Conservation (phyloP, 2,329 filamentous ascomycete species). For the Aaosphaeria pasadenensis region DNA sequence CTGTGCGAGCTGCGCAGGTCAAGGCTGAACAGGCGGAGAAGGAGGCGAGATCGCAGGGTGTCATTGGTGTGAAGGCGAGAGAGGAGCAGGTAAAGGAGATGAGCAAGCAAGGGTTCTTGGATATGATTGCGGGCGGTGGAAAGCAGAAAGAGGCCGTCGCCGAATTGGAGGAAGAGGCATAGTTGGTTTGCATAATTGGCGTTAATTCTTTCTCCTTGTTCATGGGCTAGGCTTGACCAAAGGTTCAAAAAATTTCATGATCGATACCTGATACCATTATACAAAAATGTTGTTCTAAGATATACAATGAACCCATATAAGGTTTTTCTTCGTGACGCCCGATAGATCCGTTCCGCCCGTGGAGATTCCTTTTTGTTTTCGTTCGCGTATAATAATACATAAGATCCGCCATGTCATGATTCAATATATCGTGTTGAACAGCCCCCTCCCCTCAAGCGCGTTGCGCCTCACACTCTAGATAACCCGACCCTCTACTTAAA, state of each 20-base stretch:
- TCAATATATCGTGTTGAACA: background rate
- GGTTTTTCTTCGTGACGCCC: too few relatives aligned
- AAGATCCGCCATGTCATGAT: too few relatives aligned
- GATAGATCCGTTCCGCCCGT: too few relatives aligned
- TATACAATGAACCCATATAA: too few relatives aligned
- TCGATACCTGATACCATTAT: background rate
- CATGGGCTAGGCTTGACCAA: too few relatives aligned
- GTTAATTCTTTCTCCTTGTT: too few relatives aligned
- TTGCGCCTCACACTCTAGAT: too few relatives aligned
- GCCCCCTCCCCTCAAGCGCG: too few relatives aligned
- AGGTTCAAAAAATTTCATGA: background rate
- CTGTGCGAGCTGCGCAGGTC: slow-evolving; percentile 87
- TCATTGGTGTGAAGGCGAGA: slow-evolving; percentile 72
- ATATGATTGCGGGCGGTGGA: slow-evolving; percentile 69
- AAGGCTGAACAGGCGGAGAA: slow-evolving; percentile 76
- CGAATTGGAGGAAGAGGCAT: too few relatives aligned
- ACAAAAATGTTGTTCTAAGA: background rate
- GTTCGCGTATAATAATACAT: too few relatives aligned
- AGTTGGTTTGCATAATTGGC: too few relatives aligned
- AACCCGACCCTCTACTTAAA: slow-evolving; percentile 47
- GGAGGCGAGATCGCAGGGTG: slow-evolving; percentile 65
- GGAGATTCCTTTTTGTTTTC: too few relatives aligned
- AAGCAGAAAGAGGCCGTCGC: slow-evolving; percentile 37
- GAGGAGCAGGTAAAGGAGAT: slow-evolving; percentile 92
- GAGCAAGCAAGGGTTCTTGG: slow-evolving; percentile 94